A percentile compares a stretch with the other conserved stretches of the same genome.
These are phyloP conservation scores for Aspergillus haitiensis DNA, from an alignment of 495 filamentous ascomycete genomes.

Conservation along the genomic window DNA sequence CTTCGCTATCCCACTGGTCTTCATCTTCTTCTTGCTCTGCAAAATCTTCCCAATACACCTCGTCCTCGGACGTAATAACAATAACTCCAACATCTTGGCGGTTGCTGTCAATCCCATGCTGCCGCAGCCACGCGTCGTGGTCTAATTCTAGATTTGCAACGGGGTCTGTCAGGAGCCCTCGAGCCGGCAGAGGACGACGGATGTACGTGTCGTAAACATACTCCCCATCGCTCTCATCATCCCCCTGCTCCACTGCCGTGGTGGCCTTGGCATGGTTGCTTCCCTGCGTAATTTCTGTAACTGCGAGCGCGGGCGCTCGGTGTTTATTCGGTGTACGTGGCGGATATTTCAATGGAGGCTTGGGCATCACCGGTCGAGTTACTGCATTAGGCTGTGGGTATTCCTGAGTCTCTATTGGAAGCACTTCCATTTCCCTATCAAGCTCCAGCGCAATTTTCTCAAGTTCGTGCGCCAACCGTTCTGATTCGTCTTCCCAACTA, in stretches of 20 bases:
- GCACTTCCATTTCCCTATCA: slow-evolving; percentile 26
- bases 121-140: slow-evolving; percentile 31
- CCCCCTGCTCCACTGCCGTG: slow-evolving; percentile 20
- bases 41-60: slow-evolving; percentile 58
- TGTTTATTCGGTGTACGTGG: slow-evolving; percentile 38
- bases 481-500: slow-evolving; percentile 47
- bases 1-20: slow-evolving; percentile 54
- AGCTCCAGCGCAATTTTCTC: slow-evolving; percentile 51
- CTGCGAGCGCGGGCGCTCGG: slow-evolving; percentile 19
- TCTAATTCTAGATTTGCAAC: slow-evolving; percentile 33
- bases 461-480: slow-evolving; percentile 45
- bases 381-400: background rate
- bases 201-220: slow-evolving; percentile 68
- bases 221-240: slow-evolving; percentile 49
- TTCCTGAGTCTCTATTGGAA: slow-evolving; percentile 21
- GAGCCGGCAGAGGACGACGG: slow-evolving; percentile 42
- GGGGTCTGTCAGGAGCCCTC: slow-evolving; percentile 34
- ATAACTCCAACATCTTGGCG: slow-evolving; percentile 55
- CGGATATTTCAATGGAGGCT: slow-evolving; percentile 41
- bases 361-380: slow-evolving; percentile 21
- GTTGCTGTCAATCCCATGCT: slow-evolving; percentile 33
- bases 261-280: background rate
- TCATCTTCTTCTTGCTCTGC: slow-evolving; percentile 56
- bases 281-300: slow-evolving; percentile 21
- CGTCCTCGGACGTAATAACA: slow-evolving; percentile 58